phyloP scores from a whole-genome alignment of 768 basidiomycete genomes.

The Pleurotus citrinopileatus region DNA sequence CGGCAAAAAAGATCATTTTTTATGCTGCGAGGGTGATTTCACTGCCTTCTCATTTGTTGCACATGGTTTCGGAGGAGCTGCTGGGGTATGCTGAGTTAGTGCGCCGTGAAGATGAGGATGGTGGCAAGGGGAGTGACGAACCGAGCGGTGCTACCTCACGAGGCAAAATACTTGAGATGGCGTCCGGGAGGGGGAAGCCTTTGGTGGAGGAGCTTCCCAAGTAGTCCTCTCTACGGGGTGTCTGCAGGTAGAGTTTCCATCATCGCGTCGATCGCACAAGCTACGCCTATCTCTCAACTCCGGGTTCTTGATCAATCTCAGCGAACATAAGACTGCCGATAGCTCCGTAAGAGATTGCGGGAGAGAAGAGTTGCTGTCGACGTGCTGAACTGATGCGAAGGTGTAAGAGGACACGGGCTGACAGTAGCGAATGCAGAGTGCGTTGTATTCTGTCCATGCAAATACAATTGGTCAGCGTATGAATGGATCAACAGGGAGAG shows the following conservation, averaged over 20 bases:
- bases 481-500: background rate
- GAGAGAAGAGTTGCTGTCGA: background rate
- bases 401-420: constrained; percentile 6
- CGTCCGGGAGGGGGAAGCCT: too few species aligned
- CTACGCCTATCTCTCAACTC: too few species aligned
- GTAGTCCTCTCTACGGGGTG: too few species aligned
- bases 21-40: constrained; percentile 63
- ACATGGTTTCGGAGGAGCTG: constrained; percentile 40
- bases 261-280: too few species aligned
- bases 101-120: background rate
- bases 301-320: background rate
- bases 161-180: too few species aligned
- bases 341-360: background rate
- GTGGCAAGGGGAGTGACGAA: too few species aligned
- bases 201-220: too few species aligned
- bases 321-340: background rate
- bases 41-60: constrained; percentile 40
- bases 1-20: constrained; percentile 62
- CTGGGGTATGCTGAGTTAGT: constrained; percentile 12
- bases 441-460: constrained; percentile 3
- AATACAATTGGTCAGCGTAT: background rate
- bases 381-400: background rate
- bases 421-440: constrained; percentile 6
- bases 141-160: too few species aligned
- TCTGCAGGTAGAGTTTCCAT: too few species aligned